A percentile compares a stretch with the other conserved stretches of the same genome.
These are phyloP conservation scores for Patellifolia procumbens DNA, from an alignment of 179 eudicot species.

Conservation along the genomic window DNA sequence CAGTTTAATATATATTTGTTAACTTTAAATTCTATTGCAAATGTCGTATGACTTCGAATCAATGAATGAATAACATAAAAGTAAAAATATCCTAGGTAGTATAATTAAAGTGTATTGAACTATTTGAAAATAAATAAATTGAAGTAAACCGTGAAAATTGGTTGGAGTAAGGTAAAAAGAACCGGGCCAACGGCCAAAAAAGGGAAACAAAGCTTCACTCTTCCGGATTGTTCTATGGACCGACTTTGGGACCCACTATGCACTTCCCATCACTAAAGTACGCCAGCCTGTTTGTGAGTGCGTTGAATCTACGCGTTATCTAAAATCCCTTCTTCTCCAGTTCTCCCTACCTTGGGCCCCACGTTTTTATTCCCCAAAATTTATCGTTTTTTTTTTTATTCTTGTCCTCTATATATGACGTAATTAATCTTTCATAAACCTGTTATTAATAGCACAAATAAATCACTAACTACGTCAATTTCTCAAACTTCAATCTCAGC, in stretches of 20 bases:
- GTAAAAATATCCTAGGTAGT: too few relatives aligned
- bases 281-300: not conserved
- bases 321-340: not conserved
- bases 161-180: too few relatives aligned
- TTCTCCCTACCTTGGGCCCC: slow-evolving; percentile 2
- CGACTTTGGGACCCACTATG: not conserved
- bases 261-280: not conserved
- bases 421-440: not conserved
- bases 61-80: too few relatives aligned
- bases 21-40: too few relatives aligned
- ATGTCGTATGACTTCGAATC: too few relatives aligned
- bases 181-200: too few relatives aligned
- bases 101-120: too few relatives aligned
- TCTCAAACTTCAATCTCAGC: not conserved
- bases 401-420: not conserved
- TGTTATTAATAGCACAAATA: too few relatives aligned
- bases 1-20: too few relatives aligned
- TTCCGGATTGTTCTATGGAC: not conserved
- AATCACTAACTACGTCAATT: not conserved
- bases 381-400: too few relatives aligned
- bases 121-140: too few relatives aligned
- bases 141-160: too few relatives aligned
- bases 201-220: not conserved
- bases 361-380: not conserved
- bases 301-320: slow-evolving; percentile 9